phyloP scores from a whole-genome alignment of 352 stramenopile species.

The Phytophthora pinifolia region DNA sequence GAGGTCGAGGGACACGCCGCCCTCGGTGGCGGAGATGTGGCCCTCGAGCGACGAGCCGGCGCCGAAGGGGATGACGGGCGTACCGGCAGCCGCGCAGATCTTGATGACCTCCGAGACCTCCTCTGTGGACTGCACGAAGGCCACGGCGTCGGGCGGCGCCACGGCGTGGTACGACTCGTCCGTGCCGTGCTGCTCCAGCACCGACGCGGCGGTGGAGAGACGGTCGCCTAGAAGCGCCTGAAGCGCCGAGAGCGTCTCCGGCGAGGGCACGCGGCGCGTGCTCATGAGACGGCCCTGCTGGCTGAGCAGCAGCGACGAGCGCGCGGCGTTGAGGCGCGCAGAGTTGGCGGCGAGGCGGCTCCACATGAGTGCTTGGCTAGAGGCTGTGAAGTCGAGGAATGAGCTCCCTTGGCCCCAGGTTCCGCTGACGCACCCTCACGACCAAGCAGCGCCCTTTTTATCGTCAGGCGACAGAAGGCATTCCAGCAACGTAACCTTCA shows the following conservation, averaged over 20 bases:
- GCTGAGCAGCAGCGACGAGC: slow-evolving; percentile 17
- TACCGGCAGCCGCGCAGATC: slow-evolving; percentile 77
- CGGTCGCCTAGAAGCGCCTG: slow-evolving; percentile 66
- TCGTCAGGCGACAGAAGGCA: slow-evolving; percentile 9
- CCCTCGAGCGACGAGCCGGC: slow-evolving; percentile 93
- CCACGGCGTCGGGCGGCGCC: slow-evolving; percentile 82
- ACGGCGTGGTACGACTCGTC: slow-evolving; percentile 92
- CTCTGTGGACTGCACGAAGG: slow-evolving; percentile 83
- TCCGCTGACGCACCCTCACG: slow-evolving; percentile 8
- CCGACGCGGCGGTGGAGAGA: slow-evolving; percentile 60
- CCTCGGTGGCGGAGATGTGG: slow-evolving; percentile 91
- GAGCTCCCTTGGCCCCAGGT: slow-evolving; percentile 7
- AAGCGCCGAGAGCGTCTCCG: slow-evolving; percentile 45
- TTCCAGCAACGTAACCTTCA: too few species aligned
- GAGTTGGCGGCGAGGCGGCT: slow-evolving; percentile 29
- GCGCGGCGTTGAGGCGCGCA: slow-evolving; percentile 12
- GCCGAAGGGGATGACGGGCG: slow-evolving; percentile 96
- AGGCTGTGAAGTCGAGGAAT: slow-evolving; percentile 28
- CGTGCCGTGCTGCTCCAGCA: slow-evolving; percentile 85
- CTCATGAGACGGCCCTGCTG: slow-evolving; percentile 27
- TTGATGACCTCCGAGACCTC: slow-evolving; percentile 91
- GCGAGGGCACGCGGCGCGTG: slow-evolving; percentile 26
- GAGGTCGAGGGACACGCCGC: slow-evolving; percentile 93
- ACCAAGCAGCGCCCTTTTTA: slow-evolving; percentile 14
- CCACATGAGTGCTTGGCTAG: slow-evolving; percentile 32